Base-by-base conservation (phyloP, 2,329 filamentous ascomycete species). In the Cytospora schulzeri region DNA sequence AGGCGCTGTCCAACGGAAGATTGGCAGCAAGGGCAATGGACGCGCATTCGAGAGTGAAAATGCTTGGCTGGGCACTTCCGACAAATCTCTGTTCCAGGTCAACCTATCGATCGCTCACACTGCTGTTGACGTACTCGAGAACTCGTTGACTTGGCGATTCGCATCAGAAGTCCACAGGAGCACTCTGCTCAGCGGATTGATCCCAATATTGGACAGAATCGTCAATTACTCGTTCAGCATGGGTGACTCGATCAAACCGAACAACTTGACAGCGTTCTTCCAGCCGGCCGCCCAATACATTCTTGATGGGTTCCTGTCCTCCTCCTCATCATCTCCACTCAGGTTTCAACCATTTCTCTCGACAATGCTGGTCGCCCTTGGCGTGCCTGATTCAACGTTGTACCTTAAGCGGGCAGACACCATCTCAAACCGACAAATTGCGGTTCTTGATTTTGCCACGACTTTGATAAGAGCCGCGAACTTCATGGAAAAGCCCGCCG, bases 131-230 rank as follows among this genome's bases (percentile, higher is more conserved):
- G 85, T 96, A 8, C 90, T 96, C 69, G 93, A 96, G 77, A 95
- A 90, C 75, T 91, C 90, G 45, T 86, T 88, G 33, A 92, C 88
- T 6, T 99, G 94, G 95, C 89, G 89, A 69, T 97, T 96, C 73
- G 82, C 85, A 8, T 83, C 85, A 1, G 82, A 87, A 14, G 80
- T 88, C 29, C 89, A 93, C 69, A 87, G 89, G 52, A 85, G 88
- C 58, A 81, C 88, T 63, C 84, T 97, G 57, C 85, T 91, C 65
- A 82, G 83, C 22, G 82, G 83, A 51, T 86, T 97, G 29, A 83
- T 91, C 29, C 83, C 83, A 6, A 84, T 89, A 17, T 88, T 97
- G 72, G 84, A 90, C 68, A 88, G 86, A 54, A 82, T 96, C 33
- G 78, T 97, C 26, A 80, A 83, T 38, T 90, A 89, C 71, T 87